phyloP scores from a whole-genome alignment of 441 rosid genomes.

The Macaranga tanarius region DNA sequence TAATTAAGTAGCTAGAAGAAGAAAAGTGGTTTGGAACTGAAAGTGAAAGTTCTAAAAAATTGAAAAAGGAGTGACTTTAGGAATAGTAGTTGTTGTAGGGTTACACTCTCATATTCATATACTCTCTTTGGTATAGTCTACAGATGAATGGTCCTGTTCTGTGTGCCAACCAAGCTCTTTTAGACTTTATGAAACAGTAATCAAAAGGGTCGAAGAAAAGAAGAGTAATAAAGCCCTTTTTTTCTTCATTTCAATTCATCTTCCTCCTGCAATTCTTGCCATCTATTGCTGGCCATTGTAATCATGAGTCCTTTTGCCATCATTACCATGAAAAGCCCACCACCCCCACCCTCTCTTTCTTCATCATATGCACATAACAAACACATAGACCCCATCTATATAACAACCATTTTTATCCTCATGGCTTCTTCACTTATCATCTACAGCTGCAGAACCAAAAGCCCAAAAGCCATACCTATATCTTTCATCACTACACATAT shows the following conservation, averaged over 20 bases:
- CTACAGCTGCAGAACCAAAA: not conserved
- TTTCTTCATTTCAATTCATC: conserved; percentile 14
- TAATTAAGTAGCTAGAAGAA: not conserved
- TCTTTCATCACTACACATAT: not conserved
- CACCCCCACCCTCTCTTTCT: conserved; percentile 26
- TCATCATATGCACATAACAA: conserved; percentile 4
- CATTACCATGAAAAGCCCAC: conserved; percentile 49
- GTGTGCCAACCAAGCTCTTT: conserved; percentile 17
- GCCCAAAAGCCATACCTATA: not conserved
- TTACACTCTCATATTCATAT: no score
- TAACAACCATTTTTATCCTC: conserved; percentile 20
- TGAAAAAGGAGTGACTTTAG: conserved; percentile 1
- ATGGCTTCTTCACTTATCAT: not conserved
- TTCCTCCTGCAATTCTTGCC: conserved; percentile 28
- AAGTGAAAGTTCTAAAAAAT: conserved; percentile 10
- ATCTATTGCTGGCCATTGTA: conserved; percentile 48
- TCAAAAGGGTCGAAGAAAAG: conserved; percentile 10
- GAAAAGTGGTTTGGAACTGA: not conserved
- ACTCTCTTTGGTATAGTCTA: no score
- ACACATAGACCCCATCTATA: conserved; percentile 30
- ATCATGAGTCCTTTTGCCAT: conserved; percentile 65
- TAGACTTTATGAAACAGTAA: conserved; percentile 17
- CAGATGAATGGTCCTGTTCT: conserved; percentile 24
- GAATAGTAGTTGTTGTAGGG: not conserved
- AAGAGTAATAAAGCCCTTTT: not conserved